Conservation (phyloP, 305 asterid genomes). For the Andrographis paniculata region DNA sequence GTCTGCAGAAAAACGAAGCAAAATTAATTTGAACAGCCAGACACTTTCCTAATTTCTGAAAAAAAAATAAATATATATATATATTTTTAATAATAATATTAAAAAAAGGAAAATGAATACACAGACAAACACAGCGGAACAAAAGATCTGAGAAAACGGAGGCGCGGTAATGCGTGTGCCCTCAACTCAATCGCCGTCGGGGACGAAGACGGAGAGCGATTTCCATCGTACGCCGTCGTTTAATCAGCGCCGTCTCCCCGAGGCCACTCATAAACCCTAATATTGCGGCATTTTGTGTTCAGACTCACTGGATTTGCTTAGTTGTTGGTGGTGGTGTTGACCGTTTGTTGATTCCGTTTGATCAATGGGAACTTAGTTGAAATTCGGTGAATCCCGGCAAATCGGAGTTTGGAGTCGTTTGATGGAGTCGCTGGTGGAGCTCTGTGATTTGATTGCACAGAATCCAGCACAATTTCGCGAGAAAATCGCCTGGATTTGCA, state of each 20-base stretch:
- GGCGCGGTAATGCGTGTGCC: slow-evolving; percentile 51
- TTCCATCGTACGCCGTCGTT: not conserved
- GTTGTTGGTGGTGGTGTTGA: not conserved
- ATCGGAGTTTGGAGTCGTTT: slow-evolving; percentile 14
- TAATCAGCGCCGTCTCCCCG: not conserved
- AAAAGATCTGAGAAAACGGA: slow-evolving; percentile 30
- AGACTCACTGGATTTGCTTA: not conserved
- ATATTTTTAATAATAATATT: no score
- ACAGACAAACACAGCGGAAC: slow-evolving; percentile 10
- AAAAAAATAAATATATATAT: no score
- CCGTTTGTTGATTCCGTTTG: slow-evolving; percentile 19
- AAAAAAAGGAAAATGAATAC: not conserved
- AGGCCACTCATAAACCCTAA: not conserved
- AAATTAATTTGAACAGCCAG: no score
- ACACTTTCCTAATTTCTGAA: no score
- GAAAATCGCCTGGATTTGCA: slow-evolving; percentile 80
- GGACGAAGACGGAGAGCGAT: slow-evolving; percentile 17
- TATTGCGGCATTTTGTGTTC: not conserved
- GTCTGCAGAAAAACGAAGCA: no score
- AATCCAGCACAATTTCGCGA: slow-evolving; percentile 54
- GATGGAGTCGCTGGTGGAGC: slow-evolving; percentile 87
- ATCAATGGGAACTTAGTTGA: slow-evolving; percentile 29
- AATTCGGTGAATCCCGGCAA: slow-evolving; percentile 14
- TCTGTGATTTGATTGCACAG: slow-evolving; percentile 76
- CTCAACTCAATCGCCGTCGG: slow-evolving; percentile 24